Base-by-base conservation (phyloP, 192 early-diverging fungal genomes). In the Coemansia sp. region DNA sequence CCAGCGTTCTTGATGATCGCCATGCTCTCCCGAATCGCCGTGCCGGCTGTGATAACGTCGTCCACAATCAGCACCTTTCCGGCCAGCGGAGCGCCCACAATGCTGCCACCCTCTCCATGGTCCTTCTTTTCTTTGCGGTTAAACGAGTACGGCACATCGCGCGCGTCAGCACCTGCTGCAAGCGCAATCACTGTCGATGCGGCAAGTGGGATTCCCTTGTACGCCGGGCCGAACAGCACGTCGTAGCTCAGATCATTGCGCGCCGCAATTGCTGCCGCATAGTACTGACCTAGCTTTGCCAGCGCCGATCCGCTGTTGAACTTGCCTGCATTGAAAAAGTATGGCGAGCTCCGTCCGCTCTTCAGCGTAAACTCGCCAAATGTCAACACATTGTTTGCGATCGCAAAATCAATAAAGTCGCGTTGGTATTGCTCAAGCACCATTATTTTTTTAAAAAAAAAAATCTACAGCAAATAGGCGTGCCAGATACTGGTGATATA, bases 41-140 rank as follows among this genome's bases (percentile, higher is more conserved):
- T 99, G 24, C 97, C 97, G 6, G 97, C 97, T 3, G 97, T 99
- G 73, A 98, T 98, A 8, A 99, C 97, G 74, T 99, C 97, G 81
- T 99, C 97, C 24, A 93, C 85, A 22, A 99, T 83, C 49, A 99
- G 74, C 16, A 95, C 86, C 23, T 71, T 64, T 18, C 92, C 91
- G 23, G 77, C 68, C 45, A 99, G 82, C 38, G 88, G 69, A 1
- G 94, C 81, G 10, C 97, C 97, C 12, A 99, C 95, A 64, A 97
- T 97, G 56, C 72, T 86, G 33, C 97, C 97, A 28, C 97, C 97
- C 70, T 99, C 97, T 45, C 95, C 97, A 67, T 99, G 97, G 71
- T 99, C 94, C 82, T 99, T 99, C 79, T 87, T 89, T 69, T 99
- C 97, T 80, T 99, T 99, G 66, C 97, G 86, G 84, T 99, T 98